These are phyloP conservation scores for Chlorella variabilis DNA, from an alignment of 163 green algal genomes.

Conservation along the genomic window DNA sequence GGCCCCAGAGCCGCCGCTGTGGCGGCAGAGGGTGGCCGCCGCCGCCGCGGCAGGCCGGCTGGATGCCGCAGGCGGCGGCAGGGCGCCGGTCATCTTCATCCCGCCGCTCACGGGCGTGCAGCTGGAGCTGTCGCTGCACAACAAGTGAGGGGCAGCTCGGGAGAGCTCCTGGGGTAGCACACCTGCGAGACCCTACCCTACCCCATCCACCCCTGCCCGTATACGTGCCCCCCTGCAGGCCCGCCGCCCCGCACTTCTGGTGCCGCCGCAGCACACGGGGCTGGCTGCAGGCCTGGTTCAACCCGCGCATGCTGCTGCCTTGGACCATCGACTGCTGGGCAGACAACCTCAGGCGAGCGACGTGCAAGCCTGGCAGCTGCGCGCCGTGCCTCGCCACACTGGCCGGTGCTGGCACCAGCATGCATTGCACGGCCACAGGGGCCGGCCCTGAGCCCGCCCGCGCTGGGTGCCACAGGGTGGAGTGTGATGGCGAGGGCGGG, in stretches of 20 bases:
- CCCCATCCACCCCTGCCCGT: too few species aligned
- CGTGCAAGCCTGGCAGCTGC: not conserved
- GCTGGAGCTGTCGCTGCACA: not conserved
- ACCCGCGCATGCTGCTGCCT: not conserved
- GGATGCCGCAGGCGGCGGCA: not conserved
- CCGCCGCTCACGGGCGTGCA: constrained; percentile 3
- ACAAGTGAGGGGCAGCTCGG: not conserved
- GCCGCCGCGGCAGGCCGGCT: not conserved
- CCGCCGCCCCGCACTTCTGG: not conserved
- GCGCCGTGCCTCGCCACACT: too few species aligned
- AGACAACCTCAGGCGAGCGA: not conserved
- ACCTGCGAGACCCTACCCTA: too few species aligned
- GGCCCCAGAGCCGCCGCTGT: too few species aligned
- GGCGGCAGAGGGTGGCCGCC: not conserved
- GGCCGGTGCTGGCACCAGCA: too few species aligned
- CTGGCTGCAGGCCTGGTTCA: not conserved
- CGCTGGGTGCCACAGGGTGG: not conserved
- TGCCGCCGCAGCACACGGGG: not conserved
- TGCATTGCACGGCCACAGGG: too few species aligned
- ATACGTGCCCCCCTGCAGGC: too few species aligned
- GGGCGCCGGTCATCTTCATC: not conserved
- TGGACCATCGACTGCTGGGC: constrained; percentile 5
- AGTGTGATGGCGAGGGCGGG: not conserved
- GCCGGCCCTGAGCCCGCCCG: too few species aligned
- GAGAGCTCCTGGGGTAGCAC: too few species aligned